Evolutionary conservation across 1,139 yeast species (phyloP).

Genomic region (Yamadazyma kanchanaburiensis): DNA sequence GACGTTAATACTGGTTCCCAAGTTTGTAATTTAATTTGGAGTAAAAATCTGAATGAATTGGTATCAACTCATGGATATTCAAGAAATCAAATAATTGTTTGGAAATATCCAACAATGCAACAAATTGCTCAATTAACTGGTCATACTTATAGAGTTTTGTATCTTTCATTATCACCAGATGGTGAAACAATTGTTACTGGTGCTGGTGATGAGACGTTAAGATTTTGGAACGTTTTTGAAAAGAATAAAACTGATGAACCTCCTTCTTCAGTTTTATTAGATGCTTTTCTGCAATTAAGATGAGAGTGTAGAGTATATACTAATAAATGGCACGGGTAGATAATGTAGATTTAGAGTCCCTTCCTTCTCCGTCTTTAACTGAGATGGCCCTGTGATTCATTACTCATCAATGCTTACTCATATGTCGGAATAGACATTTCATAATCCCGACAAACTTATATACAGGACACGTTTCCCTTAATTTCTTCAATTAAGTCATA

Average conservation of each 20-base stretch:
- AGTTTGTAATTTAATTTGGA: slow-evolving; percentile 93
- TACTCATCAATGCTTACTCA: too few relatives aligned
- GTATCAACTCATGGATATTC: slow-evolving; percentile 96
- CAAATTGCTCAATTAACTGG: slow-evolving; percentile 93
- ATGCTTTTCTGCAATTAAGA: slow-evolving; percentile 76
- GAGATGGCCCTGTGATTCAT: too few relatives aligned
- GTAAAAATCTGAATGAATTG: slow-evolving; percentile 83
- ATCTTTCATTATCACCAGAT: slow-evolving; percentile 90
- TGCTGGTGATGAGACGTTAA: slow-evolving; percentile 94
- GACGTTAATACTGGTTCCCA: slow-evolving; percentile 95
- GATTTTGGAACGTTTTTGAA: slow-evolving; percentile 92
- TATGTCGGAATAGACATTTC: too few relatives aligned
- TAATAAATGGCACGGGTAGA: too few relatives aligned
- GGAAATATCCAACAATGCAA: slow-evolving; percentile 94
- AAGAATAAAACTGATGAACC: slow-evolving; percentile 59
- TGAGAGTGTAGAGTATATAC: slow-evolving; percentile 16
- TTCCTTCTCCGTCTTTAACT: too few relatives aligned
- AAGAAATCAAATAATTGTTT: slow-evolving; percentile 83
- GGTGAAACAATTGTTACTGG: slow-evolving; percentile 98
- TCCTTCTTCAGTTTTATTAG: slow-evolving; percentile 64
- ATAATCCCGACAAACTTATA: too few relatives aligned
- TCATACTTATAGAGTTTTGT: slow-evolving; percentile 88
- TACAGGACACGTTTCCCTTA: too few relatives aligned
- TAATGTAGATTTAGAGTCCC: too few relatives aligned
- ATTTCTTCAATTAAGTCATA: too few relatives aligned